Conservation (phyloP, 2,329 filamentous ascomycete species). For the Xylariaceae sp. region DNA sequence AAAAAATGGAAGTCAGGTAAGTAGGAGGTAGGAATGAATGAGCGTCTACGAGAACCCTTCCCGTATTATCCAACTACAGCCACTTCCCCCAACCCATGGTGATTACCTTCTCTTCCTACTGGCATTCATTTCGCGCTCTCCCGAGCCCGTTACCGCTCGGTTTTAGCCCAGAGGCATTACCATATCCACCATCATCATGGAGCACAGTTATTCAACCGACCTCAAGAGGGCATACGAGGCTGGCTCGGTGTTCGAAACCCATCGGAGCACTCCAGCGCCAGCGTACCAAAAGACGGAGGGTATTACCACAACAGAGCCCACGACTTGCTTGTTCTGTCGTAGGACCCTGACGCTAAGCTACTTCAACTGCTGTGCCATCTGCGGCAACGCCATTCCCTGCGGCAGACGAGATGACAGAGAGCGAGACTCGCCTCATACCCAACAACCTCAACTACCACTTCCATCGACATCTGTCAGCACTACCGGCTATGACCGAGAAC, state of each 20-base stretch:
- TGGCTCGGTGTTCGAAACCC: slow-evolving; percentile 1
- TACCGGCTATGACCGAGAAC: background rate
- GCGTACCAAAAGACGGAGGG: background rate
- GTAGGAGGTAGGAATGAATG: too few relatives aligned
- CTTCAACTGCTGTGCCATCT: slow-evolving; percentile 17
- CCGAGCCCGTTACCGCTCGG: too few relatives aligned
- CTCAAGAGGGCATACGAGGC: background rate
- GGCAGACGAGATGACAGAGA: background rate
- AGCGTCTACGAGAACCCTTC: too few relatives aligned
- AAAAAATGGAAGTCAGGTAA: too few relatives aligned
- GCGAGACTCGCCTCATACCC: background rate
- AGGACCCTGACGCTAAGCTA: slow-evolving; percentile 16
- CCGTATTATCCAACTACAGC: too few relatives aligned
- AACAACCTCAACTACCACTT: too few relatives aligned
- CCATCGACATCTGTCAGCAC: too few relatives aligned
- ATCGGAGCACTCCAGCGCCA: slow-evolving; percentile 2
- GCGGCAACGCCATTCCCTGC: slow-evolving; percentile 11
- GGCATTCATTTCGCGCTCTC: too few relatives aligned
- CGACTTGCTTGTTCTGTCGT: slow-evolving; percentile 14
- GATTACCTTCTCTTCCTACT: too few relatives aligned
- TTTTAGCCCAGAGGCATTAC: too few relatives aligned
- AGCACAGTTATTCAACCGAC: background rate
- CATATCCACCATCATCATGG: background rate
- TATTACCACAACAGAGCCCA: background rate
- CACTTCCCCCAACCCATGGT: too few relatives aligned